A percentile compares a stretch with the other conserved stretches of the same genome.
phyloP scores from a whole-genome alignment of 2,329 filamentous ascomycete genomes.

The Colletotrichum costaricense region DNA sequence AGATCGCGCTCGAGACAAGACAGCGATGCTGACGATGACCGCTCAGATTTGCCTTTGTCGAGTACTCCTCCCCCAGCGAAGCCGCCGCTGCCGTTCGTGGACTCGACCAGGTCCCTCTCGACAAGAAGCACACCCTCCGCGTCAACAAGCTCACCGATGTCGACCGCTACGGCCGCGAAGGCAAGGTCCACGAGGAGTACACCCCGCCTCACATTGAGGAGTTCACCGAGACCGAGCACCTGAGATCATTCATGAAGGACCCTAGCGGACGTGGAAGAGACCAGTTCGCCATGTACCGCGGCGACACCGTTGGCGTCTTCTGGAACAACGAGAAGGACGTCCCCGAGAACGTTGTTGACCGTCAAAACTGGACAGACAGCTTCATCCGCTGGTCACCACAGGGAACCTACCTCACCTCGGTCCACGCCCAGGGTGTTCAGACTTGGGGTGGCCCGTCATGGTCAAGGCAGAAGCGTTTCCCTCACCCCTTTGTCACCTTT shows the following conservation, averaged over 20 bases:
- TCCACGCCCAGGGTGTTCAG: conserved; percentile 96
- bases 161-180: conserved; percentile 94
- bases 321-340: conserved; percentile 98
- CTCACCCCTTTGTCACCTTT: conserved; percentile 94
- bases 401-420: conserved; percentile 93
- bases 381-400: conserved; percentile 98
- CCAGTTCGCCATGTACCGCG: conserved; percentile 94
- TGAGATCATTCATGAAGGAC: conserved; percentile 93
- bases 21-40: conserved; percentile 21
- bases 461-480: conserved; percentile 91
- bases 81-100: conserved; percentile 89
- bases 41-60: conserved; percentile 91
- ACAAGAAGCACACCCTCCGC: conserved; percentile 94
- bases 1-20: background rate
- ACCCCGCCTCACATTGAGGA: conserved; percentile 82
- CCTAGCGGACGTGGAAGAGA: conserved; percentile 83
- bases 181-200: conserved; percentile 93
- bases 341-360: conserved; percentile 90
- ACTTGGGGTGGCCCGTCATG: conserved; percentile 94
- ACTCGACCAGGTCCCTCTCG: conserved; percentile 86
- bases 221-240: conserved; percentile 92
- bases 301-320: conserved; percentile 92
- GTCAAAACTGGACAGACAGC: conserved; percentile 96
- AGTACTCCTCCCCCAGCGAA: conserved; percentile 92
- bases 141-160: conserved; percentile 99